Conservation (phyloP, 495 filamentous ascomycete species). For the Trichoderma orchidacearum region DNA sequence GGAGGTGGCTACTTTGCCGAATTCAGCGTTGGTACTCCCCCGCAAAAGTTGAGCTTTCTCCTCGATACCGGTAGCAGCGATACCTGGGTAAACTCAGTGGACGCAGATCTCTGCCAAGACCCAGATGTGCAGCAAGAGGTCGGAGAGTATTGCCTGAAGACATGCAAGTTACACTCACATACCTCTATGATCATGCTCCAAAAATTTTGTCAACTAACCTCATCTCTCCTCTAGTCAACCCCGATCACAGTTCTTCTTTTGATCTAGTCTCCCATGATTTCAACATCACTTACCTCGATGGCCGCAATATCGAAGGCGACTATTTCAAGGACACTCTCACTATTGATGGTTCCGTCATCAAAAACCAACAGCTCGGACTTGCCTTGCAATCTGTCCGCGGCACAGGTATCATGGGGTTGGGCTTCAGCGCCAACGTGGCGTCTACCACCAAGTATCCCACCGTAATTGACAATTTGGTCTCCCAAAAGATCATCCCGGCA, state of each 20-base stretch:
- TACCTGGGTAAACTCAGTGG: constrained; percentile 49
- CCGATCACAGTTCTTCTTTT: constrained; percentile 56
- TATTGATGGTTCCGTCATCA: constrained; percentile 52
- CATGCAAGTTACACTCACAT: not conserved
- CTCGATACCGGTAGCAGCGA: constrained; percentile 83
- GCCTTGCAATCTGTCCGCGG: constrained; percentile 52
- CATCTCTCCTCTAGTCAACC: constrained; percentile 16
- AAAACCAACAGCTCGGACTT: constrained; percentile 68
- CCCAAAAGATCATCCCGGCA: constrained; percentile 56
- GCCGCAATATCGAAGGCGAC: constrained; percentile 41
- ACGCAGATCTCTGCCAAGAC: constrained; percentile 28
- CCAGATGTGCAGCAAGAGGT: constrained; percentile 11
- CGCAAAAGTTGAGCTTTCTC: constrained; percentile 37
- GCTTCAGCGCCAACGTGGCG: constrained; percentile 66
- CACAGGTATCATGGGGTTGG: constrained; percentile 82
- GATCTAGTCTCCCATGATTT: constrained; percentile 50
- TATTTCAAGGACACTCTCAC: constrained; percentile 65
- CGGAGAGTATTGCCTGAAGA: not conserved
- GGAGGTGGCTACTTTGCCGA: constrained; percentile 50
- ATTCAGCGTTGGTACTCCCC: constrained; percentile 55
- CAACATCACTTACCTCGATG: constrained; percentile 75
- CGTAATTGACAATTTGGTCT: constrained; percentile 58
- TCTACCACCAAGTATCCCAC: constrained; percentile 55
- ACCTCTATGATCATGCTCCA: too few species aligned
- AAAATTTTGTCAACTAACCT: not conserved